Base-by-base conservation (phyloP, 2,329 filamentous ascomycete genomes). In the Ophiognomonia clavigignenti-juglandacearum region DNA sequence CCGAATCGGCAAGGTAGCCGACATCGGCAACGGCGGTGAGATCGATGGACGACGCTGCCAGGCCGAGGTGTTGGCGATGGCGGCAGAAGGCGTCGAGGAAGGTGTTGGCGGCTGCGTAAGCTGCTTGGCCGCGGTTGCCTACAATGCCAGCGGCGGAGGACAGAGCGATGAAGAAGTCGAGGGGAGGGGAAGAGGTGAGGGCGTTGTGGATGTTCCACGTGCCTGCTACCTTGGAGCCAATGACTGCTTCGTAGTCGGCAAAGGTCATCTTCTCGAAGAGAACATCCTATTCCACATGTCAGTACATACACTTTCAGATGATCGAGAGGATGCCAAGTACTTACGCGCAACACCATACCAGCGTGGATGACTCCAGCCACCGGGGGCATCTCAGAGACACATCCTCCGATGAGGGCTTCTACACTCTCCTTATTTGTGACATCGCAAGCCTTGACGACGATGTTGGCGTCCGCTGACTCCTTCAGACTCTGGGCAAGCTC, bases 141-240 rank as follows among this genome's bases (percentile, higher is more conserved):
- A 78, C 72, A 2, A 73, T 64, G n/a, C 74, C 69, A 3, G 73
- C 70, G 0, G 71, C 68, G 3, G 74, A 75, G 0, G 77, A 80
- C n/a, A 77, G 69, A 22, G 71, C 66, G 20, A 76, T 62, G 59
- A 80, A 80, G 62, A 80, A 78, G 57, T 77, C 73, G 1, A 76
- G 63, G n/a, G n/a, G n/a, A 0, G 62, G 59, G 1, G 60, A 54
- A 26, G 60, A 56, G 19, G 59, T 51, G 2, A 77, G 63, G 1
- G 68, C 67, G 14, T 69, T 61, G 57, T 80, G 74, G 43, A 79
- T 66, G 57, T 80, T 80, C 69, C 71, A 75, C 2, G 71, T 55
- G 9, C 60, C 59, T 16, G 40, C 27, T 1, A 52, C 50, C 31
- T 53, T 53, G 13, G 46, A 43, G 26, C 39, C 27, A 9, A 53